A percentile compares a stretch with the other conserved stretches of the same genome.
Conservation (phyloP, 768 basidiomycete species). For the Cystobasidium ongulense region DNA sequence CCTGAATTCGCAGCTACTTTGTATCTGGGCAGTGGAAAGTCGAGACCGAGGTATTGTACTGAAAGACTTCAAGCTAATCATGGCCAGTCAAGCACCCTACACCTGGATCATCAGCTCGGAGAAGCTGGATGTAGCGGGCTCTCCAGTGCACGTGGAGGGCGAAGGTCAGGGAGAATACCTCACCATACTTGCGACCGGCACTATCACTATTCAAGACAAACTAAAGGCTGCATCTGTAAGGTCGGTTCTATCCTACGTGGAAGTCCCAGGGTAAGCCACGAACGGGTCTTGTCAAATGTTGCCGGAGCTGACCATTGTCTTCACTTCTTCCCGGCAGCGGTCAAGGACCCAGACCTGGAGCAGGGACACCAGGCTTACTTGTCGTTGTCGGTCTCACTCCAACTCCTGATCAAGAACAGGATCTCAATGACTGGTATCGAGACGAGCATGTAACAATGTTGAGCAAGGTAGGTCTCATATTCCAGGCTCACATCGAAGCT, state of each 20-base stretch:
- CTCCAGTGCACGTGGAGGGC: neutral
- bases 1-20: no score
- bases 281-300: neutral
- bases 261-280: slow-evolving; percentile 1
- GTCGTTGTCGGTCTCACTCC: neutral
- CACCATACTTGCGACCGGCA: neutral
- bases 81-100: neutral
- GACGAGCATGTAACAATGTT: slow-evolving; percentile 5
- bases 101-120: neutral
- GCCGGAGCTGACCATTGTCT: neutral
- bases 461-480: neutral
- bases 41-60: neutral
- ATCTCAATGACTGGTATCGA: neutral
- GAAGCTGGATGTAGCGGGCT: neutral
- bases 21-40: neutral
- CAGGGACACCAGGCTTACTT: neutral
- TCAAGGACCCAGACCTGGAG: neutral
- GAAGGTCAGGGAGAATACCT: neutral
- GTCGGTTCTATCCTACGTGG: neutral
- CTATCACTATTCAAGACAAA: neutral
- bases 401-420: neutral
- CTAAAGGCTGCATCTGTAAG: neutral
- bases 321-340: neutral
- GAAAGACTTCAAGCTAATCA: neutral
- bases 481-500: no score